A percentile compares a stretch with the other conserved stretches of the same genome.
phyloP scores from a whole-genome alignment of 495 filamentous ascomycete genomes.

The Daldinia bambusicola region DNA sequence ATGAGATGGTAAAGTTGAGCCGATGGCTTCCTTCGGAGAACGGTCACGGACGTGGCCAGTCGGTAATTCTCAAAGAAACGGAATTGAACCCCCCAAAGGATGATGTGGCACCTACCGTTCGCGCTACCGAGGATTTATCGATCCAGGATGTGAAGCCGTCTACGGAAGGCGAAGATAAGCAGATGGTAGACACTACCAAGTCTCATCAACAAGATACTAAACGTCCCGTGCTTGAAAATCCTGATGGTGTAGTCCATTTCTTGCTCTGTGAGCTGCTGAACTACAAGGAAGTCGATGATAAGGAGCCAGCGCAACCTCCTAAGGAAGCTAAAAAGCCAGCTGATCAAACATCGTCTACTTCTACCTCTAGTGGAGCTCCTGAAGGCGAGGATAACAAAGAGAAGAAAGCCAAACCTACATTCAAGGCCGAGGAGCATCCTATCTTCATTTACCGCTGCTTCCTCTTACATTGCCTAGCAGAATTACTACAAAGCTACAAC shows the following conservation, averaged over 20 bases:
- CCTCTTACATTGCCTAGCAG: conserved; percentile 89
- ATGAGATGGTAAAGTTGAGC: conserved; percentile 82
- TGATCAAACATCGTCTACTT: conserved; percentile 49
- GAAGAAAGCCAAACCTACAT: conserved; percentile 81
- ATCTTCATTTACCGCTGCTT: conserved; percentile 98
- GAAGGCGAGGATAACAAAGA: conserved; percentile 54
- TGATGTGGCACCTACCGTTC: conserved; percentile 55
- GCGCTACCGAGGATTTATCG: conserved; percentile 65
- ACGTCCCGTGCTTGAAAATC: conserved; percentile 86
- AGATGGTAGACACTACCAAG: conserved; percentile 69
- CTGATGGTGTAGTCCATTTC: conserved; percentile 96
- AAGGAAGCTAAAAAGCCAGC: conserved; percentile 61
- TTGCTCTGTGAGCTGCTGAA: conserved; percentile 92
- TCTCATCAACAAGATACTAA: conserved; percentile 71
- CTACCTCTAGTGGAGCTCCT: conserved; percentile 34
- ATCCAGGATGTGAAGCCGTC: conserved; percentile 64
- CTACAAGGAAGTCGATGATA: conserved; percentile 91
- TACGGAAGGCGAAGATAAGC: conserved; percentile 63
- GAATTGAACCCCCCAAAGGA: conserved; percentile 52
- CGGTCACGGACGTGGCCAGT: conserved; percentile 61
- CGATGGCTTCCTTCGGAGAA: conserved; percentile 58
- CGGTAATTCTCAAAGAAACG: conserved; percentile 50
- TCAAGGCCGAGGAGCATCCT: conserved; percentile 92
- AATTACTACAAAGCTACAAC: conserved; percentile 92
- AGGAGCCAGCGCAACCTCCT: conserved; percentile 61